A percentile compares a stretch with the other conserved stretches of the same genome.
Conservation (phyloP, 108 stramenopile genomes). For the Cylindrotheca closterium region DNA sequence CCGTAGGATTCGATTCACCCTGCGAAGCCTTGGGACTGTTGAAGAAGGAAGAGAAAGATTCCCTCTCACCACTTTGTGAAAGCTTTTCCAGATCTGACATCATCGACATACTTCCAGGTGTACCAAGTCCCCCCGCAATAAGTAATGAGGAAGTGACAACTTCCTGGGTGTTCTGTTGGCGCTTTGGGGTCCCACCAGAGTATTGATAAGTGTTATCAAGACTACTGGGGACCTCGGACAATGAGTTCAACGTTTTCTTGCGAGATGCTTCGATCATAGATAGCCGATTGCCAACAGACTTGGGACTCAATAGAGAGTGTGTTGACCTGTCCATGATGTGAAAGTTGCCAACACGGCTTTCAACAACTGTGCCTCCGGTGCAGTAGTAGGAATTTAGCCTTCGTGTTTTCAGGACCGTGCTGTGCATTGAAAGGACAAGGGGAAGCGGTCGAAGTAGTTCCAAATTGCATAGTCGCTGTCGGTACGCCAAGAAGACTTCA, state of each 20-base stretch:
- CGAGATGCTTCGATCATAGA: slow-evolving; percentile 69
- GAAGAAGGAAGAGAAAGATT: slow-evolving; percentile 15
- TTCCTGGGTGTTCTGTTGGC: neutral
- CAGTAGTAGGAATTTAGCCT: slow-evolving; percentile 74
- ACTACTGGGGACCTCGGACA: slow-evolving; percentile 9
- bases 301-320: slow-evolving; percentile 73
- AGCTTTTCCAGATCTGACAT: slow-evolving; percentile 21
- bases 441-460: slow-evolving; percentile 80
- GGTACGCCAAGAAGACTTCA: slow-evolving; percentile 73
- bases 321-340: slow-evolving; percentile 90
- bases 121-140: slow-evolving; percentile 36
- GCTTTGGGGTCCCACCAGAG: slow-evolving; percentile 8
- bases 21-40: neutral
- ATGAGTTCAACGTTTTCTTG: slow-evolving; percentile 22
- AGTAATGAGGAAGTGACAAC: slow-evolving; percentile 24
- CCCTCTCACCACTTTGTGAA: slow-evolving; percentile 16
- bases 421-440: slow-evolving; percentile 60
- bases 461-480: slow-evolving; percentile 82
- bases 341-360: slow-evolving; percentile 70
- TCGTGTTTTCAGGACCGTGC: slow-evolving; percentile 2
- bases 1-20: neutral
- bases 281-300: slow-evolving; percentile 71
- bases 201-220: slow-evolving; percentile 18
- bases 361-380: slow-evolving; percentile 75
- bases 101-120: slow-evolving; percentile 12